phyloP scores from a whole-genome alignment of 768 basidiomycete species.

The Mycena rosella region DNA sequence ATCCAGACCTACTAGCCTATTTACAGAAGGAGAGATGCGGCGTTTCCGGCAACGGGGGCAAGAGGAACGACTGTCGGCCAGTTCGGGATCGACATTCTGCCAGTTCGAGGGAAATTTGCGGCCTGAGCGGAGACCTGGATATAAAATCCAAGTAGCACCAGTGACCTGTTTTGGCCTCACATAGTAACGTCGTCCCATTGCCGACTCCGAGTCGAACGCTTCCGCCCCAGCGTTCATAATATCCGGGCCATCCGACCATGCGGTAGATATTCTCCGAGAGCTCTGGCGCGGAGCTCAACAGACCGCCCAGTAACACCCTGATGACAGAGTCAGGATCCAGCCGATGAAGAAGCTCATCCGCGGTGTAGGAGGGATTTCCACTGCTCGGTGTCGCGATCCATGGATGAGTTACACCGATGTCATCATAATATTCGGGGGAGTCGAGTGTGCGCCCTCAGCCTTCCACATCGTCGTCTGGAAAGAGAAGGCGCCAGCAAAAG shows the following conservation, averaged over 20 bases:
- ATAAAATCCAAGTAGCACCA: constrained; percentile 3
- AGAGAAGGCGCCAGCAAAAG: constrained; percentile 1
- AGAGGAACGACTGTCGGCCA: background rate
- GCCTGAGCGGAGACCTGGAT: background rate
- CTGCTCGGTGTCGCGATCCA: background rate
- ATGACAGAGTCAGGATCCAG: constrained; percentile 5
- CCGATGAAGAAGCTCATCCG: background rate
- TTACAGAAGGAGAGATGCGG: too few species aligned
- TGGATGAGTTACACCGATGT: background rate
- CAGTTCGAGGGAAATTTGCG: background rate
- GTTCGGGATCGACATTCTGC: background rate
- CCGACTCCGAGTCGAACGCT: too few species aligned
- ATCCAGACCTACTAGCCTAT: too few species aligned
- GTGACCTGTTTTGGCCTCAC: background rate
- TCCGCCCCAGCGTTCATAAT: background rate
- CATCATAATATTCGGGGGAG: constrained; percentile 4
- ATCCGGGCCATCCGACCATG: background rate
- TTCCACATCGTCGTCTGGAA: background rate
- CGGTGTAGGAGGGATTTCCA: background rate
- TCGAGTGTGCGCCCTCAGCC: background rate
- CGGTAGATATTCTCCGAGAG: background rate
- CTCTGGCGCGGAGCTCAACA: background rate
- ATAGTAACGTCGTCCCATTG: background rate
- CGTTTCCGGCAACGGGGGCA: background rate
- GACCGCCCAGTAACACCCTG: background rate